A percentile compares a stretch with the other conserved stretches of the same genome.
Evolutionary conservation across 108 stramenopile species (phyloP).

Genomic region (Conticribra weissflogii): DNA sequence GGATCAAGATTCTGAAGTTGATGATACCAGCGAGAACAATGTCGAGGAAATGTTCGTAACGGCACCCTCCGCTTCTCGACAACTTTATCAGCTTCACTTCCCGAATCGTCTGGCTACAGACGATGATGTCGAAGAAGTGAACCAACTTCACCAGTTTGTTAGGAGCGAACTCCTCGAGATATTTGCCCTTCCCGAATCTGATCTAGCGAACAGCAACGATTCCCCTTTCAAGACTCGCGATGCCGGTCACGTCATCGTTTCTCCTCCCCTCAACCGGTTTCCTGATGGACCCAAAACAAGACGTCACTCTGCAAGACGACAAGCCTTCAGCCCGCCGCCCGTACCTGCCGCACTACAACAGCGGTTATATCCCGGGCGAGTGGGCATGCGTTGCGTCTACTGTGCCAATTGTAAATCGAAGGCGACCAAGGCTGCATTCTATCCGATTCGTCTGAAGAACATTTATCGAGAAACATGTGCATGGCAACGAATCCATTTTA

Average conservation of each 20-base stretch:
- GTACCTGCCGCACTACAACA: constrained; percentile 13
- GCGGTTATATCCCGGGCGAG: constrained; percentile 49
- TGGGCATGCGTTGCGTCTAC: constrained; percentile 48
- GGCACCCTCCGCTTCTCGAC: background rate
- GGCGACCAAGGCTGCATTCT: constrained; percentile 46
- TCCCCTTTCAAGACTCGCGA: background rate
- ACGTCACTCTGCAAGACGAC: constrained; percentile 1
- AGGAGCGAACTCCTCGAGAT: constrained; percentile 50
- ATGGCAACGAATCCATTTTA: constrained; percentile 63
- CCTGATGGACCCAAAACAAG: background rate
- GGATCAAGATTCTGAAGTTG: constrained; percentile 5
- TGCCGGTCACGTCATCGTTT: no score
- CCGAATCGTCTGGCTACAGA: constrained; percentile 48
- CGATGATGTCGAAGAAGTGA: constrained; percentile 47
- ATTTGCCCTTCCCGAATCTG: constrained; percentile 41
- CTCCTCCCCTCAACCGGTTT: background rate
- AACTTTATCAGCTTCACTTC: constrained; percentile 9
- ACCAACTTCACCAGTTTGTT: constrained; percentile 51
- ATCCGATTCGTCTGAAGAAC: constrained; percentile 43
- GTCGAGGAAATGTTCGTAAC: background rate
- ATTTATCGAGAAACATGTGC: constrained; percentile 57
- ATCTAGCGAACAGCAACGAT: constrained; percentile 4
- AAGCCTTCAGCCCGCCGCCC: background rate
- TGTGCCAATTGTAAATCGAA: constrained; percentile 43
- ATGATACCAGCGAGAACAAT: background rate